These are phyloP conservation scores for Kentomonas sorsogonicus DNA, from an alignment of 208 protist species.

Conservation along the genomic window DNA sequence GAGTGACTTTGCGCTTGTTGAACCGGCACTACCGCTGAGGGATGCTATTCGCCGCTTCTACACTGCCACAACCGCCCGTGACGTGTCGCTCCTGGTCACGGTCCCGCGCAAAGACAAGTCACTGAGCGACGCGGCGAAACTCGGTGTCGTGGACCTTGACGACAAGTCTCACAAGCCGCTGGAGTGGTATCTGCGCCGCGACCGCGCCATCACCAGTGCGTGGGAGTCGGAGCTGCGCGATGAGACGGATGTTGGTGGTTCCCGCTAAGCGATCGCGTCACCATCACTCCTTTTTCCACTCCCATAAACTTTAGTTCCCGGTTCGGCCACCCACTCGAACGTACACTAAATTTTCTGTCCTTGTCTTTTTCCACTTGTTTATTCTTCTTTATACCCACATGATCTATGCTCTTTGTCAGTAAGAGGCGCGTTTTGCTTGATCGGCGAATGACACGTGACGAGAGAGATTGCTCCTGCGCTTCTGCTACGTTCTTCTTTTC, in stretches of 20 bases:
- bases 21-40: too few species aligned
- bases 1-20: too few species aligned
- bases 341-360: background rate
- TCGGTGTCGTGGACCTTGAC: slow-evolving; percentile 74
- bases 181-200: slow-evolving; percentile 49
- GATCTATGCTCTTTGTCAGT: background rate
- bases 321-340: background rate
- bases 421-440: too few species aligned
- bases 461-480: too few species aligned
- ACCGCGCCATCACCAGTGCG: slow-evolving; percentile 34
- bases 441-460: too few species aligned
- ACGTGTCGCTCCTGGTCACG: slow-evolving; percentile 58
- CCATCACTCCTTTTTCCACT: slow-evolving; percentile 10
- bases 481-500: too few species aligned
- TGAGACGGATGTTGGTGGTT: background rate
- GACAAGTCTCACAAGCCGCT: slow-evolving; percentile 61
- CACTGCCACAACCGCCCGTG: slow-evolving; percentile 58
- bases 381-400: background rate
- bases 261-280: too few species aligned
- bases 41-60: slow-evolving; percentile 63
- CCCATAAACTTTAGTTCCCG: background rate
- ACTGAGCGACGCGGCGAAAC: too few species aligned
- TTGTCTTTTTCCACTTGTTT: background rate
- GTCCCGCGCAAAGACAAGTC: too few species aligned
- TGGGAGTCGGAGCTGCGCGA: slow-evolving; percentile 17